Evolutionary conservation across 73 alveolate genomes (phyloP), one percentile per base, ranked within the genome.

Genomic region (Diophrys sp.): DNA sequence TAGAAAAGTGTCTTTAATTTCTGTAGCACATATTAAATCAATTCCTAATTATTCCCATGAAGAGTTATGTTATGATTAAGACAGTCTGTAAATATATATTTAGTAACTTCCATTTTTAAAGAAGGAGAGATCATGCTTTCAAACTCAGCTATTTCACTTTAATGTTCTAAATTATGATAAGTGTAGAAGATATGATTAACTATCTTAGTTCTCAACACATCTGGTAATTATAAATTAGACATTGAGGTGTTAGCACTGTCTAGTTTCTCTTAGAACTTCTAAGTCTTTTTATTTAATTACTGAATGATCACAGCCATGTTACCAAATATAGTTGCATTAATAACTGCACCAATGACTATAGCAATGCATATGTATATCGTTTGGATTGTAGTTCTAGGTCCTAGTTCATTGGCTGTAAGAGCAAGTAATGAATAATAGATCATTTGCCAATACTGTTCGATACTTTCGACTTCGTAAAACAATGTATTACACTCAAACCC

Each of bases 301-400:
- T 67, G 56, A 23, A 81, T 44, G 5, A 80, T 81, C 23, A 87
- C 88, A 0, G 94, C 90, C 67, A 87, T 73, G 54, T 78, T 75
- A 29, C 94, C 94, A 31, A 87, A 87, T n/a, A 89, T 72, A 28
- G 53, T 78, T 1, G 96, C 96, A 56, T 78, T 89, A 25, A 84
- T 82, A 23, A 89, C 55, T 44, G 93, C 89, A 18, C 93, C 93
- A 18, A 80, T 68, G 8, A 87, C 33, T n/a, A 89, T 26, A 2
- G 78, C 18, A 0, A 79, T n/a, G 34, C 87, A 33, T 18, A 68
- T 57, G 31, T 73, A 72, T 18, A 82, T 56, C n/a, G 71, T 33
- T 57, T 85, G 74, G 29, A 68, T 26, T 1, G 67, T 34, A 1
- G 69, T 75, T 33, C 78, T 66, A 1, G 96, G 96, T 2, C 80